A percentile compares a stretch with the other conserved stretches of the same genome.
These are phyloP conservation scores for Neohortaea acidophila DNA, from an alignment of 495 filamentous ascomycete genomes.

Conservation along the genomic window DNA sequence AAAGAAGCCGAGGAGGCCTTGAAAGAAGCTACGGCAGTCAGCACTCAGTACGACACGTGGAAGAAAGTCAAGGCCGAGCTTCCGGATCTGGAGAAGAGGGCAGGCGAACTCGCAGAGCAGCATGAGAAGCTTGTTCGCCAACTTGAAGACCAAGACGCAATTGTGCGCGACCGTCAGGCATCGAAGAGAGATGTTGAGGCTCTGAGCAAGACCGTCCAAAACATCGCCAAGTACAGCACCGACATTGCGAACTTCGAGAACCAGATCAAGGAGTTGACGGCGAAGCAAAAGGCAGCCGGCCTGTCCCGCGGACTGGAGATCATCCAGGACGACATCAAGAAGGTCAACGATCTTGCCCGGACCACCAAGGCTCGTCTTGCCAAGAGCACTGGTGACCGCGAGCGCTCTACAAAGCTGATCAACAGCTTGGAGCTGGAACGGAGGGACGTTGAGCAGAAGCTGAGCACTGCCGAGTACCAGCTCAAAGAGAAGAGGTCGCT, in stretches of 20 bases:
- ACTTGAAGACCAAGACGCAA: constrained; percentile 58
- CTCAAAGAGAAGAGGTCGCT: constrained; percentile 63
- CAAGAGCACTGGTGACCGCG: constrained; percentile 52
- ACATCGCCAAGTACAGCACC: constrained; percentile 53
- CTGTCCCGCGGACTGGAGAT: constrained; percentile 57
- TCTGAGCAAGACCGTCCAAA: constrained; percentile 56
- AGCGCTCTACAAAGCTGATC: constrained; percentile 51
- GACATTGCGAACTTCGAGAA: constrained; percentile 54
- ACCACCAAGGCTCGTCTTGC: constrained; percentile 43
- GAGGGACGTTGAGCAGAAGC: constrained; percentile 50
- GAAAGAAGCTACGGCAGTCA: constrained; percentile 40
- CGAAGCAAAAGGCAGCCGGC: constrained; percentile 53
- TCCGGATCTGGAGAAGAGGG: constrained; percentile 48
- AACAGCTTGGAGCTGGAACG: constrained; percentile 55
- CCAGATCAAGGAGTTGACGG: constrained; percentile 54
- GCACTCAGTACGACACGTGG: constrained; percentile 57
- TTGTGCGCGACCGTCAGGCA: constrained; percentile 47
- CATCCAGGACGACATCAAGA: constrained; percentile 59
- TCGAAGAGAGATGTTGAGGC: constrained; percentile 60
- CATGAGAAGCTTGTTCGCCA: constrained; percentile 45
- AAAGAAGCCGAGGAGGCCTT: constrained; percentile 39
- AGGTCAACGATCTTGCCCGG: constrained; percentile 50
- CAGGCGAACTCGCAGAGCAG: constrained; percentile 37
- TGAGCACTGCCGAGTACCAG: constrained; percentile 52
- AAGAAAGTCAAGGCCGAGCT: constrained; percentile 55